Evolutionary conservation across 2,329 filamentous ascomycete species (phyloP), one percentile per base, ranked within the genome.

Genomic region (Colletotrichum eleusines): DNA sequence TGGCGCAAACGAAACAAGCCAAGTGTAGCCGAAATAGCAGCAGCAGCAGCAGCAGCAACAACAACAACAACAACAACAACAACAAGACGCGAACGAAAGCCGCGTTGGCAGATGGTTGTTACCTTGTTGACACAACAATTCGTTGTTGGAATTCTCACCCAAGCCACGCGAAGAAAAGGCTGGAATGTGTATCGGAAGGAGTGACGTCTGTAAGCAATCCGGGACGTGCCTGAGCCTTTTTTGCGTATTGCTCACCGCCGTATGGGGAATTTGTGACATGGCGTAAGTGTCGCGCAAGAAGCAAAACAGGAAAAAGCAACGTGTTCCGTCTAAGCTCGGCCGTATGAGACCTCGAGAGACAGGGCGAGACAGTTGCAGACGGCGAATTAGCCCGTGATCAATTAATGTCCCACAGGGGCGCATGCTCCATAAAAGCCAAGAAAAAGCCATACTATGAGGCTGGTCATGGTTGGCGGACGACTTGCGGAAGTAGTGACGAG

Each of bases 181-280:
- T 33, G 69, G 57, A 68, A 71, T 71, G 69, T 38, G 64, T 54
- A 33, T 68, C 44, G 64, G 64, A 53, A 63, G 65, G 38, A n/a
- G 26, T 63, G 58, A 48, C 51, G 59, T 48, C 55, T 58, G 46
- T 50, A 18, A 63, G 44, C 54, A 48, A 59, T 42, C 44, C 64
- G 46, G 20, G 44, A 50, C 68, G 44, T 57, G 35, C 44, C 28
- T 59, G 31, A 11, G 28, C 5, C 12, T 44, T 46, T 46, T n/a
- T n/a, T 46, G 12, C n/a, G n/a, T n/a, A 44, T 20, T 59, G 53
- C 69, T 68, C 69, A 71, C 69, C 69, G 69, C 69, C 48, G 69
- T 40, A 63, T 63, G 58, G 69, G 46, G 31, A 58, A 40, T 42
- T 28, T 11, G 44, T 51, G 59, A 46, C 68, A 71, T 67, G 63